Evolutionary conservation across 768 basidiomycete genomes (phyloP), one percentile per base, ranked within the genome.

Genomic region (Pisolithus sp.): DNA sequence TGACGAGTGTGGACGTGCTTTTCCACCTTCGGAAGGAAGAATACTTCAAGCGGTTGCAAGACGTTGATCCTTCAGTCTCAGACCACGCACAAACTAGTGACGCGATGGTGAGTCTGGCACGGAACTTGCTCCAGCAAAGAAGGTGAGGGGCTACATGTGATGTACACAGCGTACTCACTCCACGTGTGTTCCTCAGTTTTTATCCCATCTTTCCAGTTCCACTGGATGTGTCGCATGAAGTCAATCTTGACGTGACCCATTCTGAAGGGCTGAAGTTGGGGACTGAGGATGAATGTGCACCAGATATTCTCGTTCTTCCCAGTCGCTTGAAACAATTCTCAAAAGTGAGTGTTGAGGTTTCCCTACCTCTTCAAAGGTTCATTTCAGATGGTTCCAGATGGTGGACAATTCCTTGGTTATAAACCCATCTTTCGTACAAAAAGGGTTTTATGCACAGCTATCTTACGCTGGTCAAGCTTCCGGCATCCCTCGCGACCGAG

Each of bases 121-220:
- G 92, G 20, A 86, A 92, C 62, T 59, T 99, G 9, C 70, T 98
- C 31, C 81, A 91, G 50, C 96, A 99, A 59, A 76, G 91, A 65
- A 92, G 85, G 93, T 92, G 53, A 37, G 70, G 61, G 17, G 42
- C 41, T 15, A 6, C 18, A 9, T 49, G 30, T 48, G 21, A 2
- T 26, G 40, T 15, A 21, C 38, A 6, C 31, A 23, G 0, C 31
- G 20, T 12, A 10, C 31, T 42, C 30, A 39, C 45, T 20, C 12
- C 36, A 52, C 44, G 24, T 6, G 4, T 24, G 1, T 21, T 36
- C 18, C 12, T 18, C 63, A 97, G 93, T 60, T 96, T 96, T 72
- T 99, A 98, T 65, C 96, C 96, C 0, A 69, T 96, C 38, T 97
- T 97, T 68, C 96, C 96, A 8, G 79, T 83, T 1, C 92, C 96